These are phyloP conservation scores for Candida piceae DNA, from an alignment of 805 yeast species.

Conservation along the genomic window DNA sequence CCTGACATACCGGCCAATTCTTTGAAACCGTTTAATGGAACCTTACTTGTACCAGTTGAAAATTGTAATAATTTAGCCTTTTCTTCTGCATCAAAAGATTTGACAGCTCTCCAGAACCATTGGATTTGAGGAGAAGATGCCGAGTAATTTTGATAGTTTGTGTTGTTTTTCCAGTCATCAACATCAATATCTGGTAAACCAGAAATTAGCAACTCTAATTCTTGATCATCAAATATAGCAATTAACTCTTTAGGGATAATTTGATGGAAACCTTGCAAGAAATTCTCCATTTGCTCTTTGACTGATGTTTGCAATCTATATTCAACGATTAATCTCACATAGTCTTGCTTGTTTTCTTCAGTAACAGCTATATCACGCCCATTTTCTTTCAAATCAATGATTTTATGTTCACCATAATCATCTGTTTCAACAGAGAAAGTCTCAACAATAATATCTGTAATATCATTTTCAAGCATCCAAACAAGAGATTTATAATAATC, in stretches of 20 bases:
- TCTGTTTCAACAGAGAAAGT: constrained; percentile 91
- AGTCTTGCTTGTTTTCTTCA: constrained; percentile 85
- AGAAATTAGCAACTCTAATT: constrained; percentile 82
- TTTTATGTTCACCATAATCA: constrained; percentile 86
- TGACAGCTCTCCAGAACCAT: constrained; percentile 98
- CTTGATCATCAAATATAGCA: constrained; percentile 91
- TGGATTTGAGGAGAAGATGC: constrained; percentile 81
- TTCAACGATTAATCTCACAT: constrained; percentile 80
- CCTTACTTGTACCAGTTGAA: constrained; percentile 96
- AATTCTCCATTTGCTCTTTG: constrained; percentile 79
- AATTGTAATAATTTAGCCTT: constrained; percentile 91
- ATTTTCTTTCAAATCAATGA: constrained; percentile 73
- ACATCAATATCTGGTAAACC: constrained; percentile 97
- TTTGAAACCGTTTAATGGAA: constrained; percentile 90
- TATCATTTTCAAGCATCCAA: constrained; percentile 58
- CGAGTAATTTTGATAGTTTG: constrained; percentile 75
- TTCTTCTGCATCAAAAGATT: constrained; percentile 90
- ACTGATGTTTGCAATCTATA: constrained; percentile 81
- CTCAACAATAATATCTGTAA: constrained; percentile 83
- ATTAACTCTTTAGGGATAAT: constrained; percentile 80
- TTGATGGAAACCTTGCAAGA: constrained; percentile 84
- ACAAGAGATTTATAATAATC: constrained; percentile 87
- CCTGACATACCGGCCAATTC: constrained; percentile 87
- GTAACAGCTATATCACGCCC: constrained; percentile 86
- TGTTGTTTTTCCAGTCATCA: constrained; percentile 90